These are phyloP conservation scores for Mortierella sp. DNA, from an alignment of 371 early-diverging fungal genomes.

Conservation along the genomic window DNA sequence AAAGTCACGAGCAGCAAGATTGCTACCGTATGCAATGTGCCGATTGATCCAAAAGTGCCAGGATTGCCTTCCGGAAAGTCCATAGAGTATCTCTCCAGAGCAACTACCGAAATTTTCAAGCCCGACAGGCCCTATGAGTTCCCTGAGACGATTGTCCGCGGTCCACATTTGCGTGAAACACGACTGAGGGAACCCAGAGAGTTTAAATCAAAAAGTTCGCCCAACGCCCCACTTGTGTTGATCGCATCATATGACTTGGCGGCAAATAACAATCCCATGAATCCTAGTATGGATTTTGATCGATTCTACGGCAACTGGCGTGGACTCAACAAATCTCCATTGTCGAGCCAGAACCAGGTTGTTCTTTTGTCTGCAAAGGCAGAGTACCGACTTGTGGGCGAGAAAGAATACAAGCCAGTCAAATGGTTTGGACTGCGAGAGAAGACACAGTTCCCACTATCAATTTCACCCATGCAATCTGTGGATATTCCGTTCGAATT, in stretches of 20 bases:
- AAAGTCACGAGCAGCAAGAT: conserved; percentile 42
- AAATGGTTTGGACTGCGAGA: conserved; percentile 17
- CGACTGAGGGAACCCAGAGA: conserved; percentile 35
- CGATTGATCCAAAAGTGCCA: conserved; percentile 36
- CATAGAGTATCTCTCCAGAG: conserved; percentile 31
- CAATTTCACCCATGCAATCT: conserved; percentile 47
- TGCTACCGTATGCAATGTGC: conserved; percentile 21
- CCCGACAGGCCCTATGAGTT: conserved; percentile 47
- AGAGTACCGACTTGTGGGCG: conserved; percentile 60
- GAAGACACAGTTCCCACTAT: conserved; percentile 41
- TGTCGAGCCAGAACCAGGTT: conserved; percentile 31
- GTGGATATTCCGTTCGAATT: conserved; percentile 41
- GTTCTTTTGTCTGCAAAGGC: conserved; percentile 48
- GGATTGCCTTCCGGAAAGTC: conserved; percentile 34
- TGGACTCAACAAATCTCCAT: conserved; percentile 51
- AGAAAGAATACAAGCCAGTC: conserved; percentile 43
- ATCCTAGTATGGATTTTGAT: conserved; percentile 27
- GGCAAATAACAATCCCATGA: conserved; percentile 37
- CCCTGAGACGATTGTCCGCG: conserved; percentile 35
- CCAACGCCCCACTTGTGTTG: conserved; percentile 28
- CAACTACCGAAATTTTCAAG: conserved; percentile 48
- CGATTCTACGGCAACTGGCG: conserved; percentile 41
- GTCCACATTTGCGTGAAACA: conserved; percentile 29
- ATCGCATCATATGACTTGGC: conserved; percentile 39
- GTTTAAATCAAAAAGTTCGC: conserved; percentile 28